Evolutionary conservation across 1,284 basidiomycete species (phyloP).

Genomic region (Cryptococcus hybrid): DNA sequence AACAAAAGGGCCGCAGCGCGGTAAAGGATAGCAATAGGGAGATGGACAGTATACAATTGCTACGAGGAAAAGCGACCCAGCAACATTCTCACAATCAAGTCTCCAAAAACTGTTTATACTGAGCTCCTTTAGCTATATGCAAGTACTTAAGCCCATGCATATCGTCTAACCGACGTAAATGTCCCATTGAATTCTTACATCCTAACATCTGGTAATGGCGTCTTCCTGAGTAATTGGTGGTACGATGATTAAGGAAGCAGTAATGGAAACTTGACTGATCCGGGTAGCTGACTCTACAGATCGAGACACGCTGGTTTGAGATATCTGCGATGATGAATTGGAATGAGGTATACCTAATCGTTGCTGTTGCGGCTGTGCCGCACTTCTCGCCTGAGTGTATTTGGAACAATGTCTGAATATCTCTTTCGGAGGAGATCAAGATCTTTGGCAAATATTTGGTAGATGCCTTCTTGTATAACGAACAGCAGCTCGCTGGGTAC

Average conservation of each 20-base stretch:
- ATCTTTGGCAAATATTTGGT: slow-evolving; percentile 77
- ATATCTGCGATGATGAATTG: neutral
- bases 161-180: no score
- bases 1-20: no score
- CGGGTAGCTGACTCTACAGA: slow-evolving; percentile 14
- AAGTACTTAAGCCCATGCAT: no score
- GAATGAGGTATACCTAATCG: slow-evolving; percentile 4
- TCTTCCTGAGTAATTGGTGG: neutral
- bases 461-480: slow-evolving; percentile 68
- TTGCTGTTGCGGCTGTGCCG: slow-evolving; percentile 1
- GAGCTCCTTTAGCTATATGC: no score
- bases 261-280: neutral
- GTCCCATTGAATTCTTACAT: no score
- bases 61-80: no score
- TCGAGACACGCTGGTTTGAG: slow-evolving; percentile 2
- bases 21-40: no score
- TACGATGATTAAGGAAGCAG: slow-evolving; percentile 1
- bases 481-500: slow-evolving; percentile 81
- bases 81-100: no score
- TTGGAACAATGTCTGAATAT: slow-evolving; percentile 86
- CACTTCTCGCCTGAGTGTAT: slow-evolving; percentile 55
- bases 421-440: slow-evolving; percentile 79
- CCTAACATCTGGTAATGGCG: no score
- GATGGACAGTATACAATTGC: no score
- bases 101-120: no score